A percentile compares a stretch with the other conserved stretches of the same genome.
phyloP scores from a whole-genome alignment of 2,329 filamentous ascomycete genomes.

The Talaromyces sp. region DNA sequence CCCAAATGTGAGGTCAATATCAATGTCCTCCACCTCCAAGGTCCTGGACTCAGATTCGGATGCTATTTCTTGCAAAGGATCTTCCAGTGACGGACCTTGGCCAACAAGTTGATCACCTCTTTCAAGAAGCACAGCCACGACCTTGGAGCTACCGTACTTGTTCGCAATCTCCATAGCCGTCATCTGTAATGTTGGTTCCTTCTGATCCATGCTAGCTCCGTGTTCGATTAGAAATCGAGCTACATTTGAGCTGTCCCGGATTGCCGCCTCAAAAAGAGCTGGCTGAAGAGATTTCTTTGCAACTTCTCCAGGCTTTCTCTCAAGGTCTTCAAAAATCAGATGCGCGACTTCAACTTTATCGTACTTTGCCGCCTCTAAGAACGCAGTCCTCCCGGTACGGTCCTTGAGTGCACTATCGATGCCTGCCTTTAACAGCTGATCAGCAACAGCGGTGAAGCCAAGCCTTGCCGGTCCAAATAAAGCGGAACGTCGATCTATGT shows the following conservation, averaged over 20 bases:
- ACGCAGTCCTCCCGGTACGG: not conserved
- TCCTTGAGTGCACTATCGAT: not conserved
- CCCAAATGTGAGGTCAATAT: not conserved
- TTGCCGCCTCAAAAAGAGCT: not conserved
- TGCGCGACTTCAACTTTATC: not conserved
- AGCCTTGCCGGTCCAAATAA: not conserved
- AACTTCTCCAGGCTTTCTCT: not conserved
- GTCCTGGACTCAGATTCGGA: not conserved
- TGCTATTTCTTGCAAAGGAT: not conserved
- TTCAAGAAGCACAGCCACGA: not conserved
- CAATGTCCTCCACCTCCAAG: not conserved
- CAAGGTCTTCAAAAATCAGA: not conserved
- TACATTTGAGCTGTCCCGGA: not conserved
- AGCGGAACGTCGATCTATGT: not conserved
- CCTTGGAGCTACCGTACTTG: not conserved
- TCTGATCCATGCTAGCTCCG: not conserved
- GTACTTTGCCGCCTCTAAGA: not conserved
- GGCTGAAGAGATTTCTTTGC: not conserved
- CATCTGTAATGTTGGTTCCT: not conserved
- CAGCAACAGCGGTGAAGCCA: not conserved
- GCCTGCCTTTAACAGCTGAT: not conserved
- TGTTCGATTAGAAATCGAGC: not conserved
- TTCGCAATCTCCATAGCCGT: not conserved
- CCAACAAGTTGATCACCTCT: not conserved
- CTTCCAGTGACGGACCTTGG: not conserved